Evolutionary conservation across 2,329 filamentous ascomycete genomes (phyloP).

Genomic region (Corinectria fuckeliana): DNA sequence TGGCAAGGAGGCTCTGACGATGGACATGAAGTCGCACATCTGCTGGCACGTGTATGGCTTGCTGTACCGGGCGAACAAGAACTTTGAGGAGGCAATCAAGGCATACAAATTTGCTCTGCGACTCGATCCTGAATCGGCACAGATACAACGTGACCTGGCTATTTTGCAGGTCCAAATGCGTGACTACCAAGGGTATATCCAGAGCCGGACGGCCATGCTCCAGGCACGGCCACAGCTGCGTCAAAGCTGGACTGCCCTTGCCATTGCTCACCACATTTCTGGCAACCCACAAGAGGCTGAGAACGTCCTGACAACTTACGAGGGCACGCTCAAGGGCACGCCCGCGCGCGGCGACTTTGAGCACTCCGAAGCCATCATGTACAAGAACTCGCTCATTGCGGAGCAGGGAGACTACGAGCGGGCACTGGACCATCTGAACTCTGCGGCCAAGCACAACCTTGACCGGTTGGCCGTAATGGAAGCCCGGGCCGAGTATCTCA

Average conservation of each 20-base stretch:
- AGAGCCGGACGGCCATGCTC: constrained; percentile 87
- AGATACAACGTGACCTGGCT: constrained; percentile 93
- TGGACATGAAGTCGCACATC: constrained; percentile 99
- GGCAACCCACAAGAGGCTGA: constrained; percentile 87
- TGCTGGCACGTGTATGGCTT: constrained; percentile 99
- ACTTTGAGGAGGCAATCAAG: constrained; percentile 99
- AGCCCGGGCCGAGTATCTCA: constrained; percentile 81
- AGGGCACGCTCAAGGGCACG: constrained; percentile 86
- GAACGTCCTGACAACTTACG: constrained; percentile 88
- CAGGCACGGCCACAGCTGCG: constrained; percentile 80
- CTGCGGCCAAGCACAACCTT: constrained; percentile 76
- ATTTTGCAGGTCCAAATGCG: constrained; percentile 95
- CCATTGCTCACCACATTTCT: constrained; percentile 89
- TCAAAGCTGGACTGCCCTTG: constrained; percentile 97
- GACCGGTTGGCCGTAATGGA: constrained; percentile 89
- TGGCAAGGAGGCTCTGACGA: constrained; percentile 88
- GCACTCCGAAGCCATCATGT: constrained; percentile 91
- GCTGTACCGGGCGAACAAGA: constrained; percentile 91
- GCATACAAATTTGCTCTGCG: constrained; percentile 95
- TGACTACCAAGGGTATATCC: constrained; percentile 91
- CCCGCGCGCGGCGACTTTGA: constrained; percentile 83
- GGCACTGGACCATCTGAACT: constrained; percentile 85
- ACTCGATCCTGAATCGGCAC: constrained; percentile 90
- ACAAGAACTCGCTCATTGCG: constrained; percentile 94
- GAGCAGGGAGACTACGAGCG: constrained; percentile 84